Base-by-base conservation (phyloP, 73 alveolate species). In the Stentor coeruleus region DNA sequence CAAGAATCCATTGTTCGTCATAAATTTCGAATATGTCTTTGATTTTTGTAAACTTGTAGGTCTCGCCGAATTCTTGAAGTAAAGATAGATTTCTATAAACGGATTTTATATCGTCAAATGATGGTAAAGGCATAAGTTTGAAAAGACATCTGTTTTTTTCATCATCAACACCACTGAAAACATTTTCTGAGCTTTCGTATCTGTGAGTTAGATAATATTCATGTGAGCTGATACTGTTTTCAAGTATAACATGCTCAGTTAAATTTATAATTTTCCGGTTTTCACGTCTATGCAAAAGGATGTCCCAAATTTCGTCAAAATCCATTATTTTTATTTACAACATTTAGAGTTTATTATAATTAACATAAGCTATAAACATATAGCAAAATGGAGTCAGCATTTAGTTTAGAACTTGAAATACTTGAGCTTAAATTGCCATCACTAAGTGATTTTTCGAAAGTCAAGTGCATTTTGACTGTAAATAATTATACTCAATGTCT, bases 41-140 rank as follows among this genome's bases (percentile, higher is more conserved):
- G 36, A 66, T 66, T 66, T 20, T 26, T 26, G 33, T 31, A 20
- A 66, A 40, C 15, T 66, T 20, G 11, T 28, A 66, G n/a, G 79
- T 40, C 2, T 66, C 40, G 36, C 42, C 33, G 79, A 28, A 11
- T 20, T 66, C 40, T 31, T 40, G 79, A 20, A 66, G 79, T 40
- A 66, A 15, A 26, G n/a, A 20, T 1, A 66, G 39, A 2, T 66
- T 66, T 26, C 33, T 20, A 2, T 66, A 31, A 40, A 33, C 37
- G 14, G 37, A 28, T 66, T 66, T 66, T 66, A 66, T 40, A 33
- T 66, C 40, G 79, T 66, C 79, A 33, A 66, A 66, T 20, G 79
- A 66, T 20, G 36, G 37, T 20, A 20, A 33, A 20, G 79, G 79
- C 33, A 66, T 14, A 20, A 66, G n/a, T 66, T 33, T 20, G n/a